phyloP scores from a whole-genome alignment of 257 asterid species.

The Nicotiana otophora region DNA sequence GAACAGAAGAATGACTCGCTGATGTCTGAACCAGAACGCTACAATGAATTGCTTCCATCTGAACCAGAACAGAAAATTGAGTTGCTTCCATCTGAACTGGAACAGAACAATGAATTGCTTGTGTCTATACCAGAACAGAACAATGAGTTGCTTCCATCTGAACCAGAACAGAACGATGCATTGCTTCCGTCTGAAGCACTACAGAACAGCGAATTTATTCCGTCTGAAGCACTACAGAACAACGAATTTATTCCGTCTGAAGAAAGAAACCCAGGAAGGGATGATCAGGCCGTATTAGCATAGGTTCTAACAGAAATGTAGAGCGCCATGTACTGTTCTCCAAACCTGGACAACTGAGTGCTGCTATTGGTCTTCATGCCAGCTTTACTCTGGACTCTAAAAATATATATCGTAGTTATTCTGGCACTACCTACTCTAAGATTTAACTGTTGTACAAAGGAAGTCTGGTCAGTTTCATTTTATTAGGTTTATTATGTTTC shows the following conservation, averaged over 20 bases:
- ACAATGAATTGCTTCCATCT: background rate
- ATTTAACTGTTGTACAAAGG: background rate
- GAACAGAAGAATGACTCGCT: background rate
- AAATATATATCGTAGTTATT: background rate
- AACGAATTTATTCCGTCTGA: background rate
- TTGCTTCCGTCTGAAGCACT: background rate
- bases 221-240: background rate
- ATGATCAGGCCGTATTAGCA: background rate
- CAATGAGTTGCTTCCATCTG: background rate
- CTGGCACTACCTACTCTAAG: background rate
- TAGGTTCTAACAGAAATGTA: background rate
- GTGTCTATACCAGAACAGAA: background rate
- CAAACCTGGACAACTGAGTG: background rate
- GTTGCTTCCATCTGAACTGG: background rate
- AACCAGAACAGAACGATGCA: background rate
- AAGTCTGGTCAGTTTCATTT: background rate
- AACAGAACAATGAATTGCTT: background rate
- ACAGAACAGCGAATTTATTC: background rate
- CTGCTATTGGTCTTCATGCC: background rate
- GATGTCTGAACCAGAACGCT: background rate
- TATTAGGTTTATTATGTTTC: background rate
- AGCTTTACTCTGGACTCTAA: background rate
- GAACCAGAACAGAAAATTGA: background rate
- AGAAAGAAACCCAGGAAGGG: background rate
- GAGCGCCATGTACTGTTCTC: background rate